Percentiles rank a stretch among this genome's conserved stretches.
Conservation (phyloP, 345 rosid species). For the Citropsis articulata region DNA sequence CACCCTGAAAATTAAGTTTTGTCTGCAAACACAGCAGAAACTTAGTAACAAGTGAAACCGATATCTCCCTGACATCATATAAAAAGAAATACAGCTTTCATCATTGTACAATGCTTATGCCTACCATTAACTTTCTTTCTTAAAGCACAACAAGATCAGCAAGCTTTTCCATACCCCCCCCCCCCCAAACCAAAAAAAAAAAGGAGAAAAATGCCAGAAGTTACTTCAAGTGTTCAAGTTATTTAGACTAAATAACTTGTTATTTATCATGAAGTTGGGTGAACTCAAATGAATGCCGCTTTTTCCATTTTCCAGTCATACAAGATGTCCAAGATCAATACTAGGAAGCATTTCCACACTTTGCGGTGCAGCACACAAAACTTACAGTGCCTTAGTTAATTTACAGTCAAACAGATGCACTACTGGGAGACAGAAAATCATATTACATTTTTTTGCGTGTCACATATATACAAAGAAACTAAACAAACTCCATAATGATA, state of each 20-base stretch:
- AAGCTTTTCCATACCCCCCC: neutral
- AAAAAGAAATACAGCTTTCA: neutral
- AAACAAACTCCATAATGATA: neutral
- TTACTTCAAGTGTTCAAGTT: too few species aligned
- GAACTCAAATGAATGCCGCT: neutral
- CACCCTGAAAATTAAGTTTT: conserved; percentile 82
- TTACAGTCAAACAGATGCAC: neutral
- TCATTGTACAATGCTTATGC: neutral
- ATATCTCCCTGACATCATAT: neutral
- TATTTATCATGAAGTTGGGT: neutral
- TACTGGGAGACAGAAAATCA: neutral
- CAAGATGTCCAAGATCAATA: neutral
- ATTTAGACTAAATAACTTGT: neutral
- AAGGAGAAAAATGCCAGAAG: too few species aligned
- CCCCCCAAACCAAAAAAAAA: too few species aligned
- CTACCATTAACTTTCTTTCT: neutral
- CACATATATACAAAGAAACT: neutral
- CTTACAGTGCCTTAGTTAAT: neutral
- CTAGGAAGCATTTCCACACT: neutral
- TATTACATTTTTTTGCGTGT: neutral
- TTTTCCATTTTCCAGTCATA: neutral
- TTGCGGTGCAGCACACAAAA: neutral
- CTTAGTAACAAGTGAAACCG: neutral
- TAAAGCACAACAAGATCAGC: neutral
- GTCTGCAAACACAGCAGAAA: conserved; percentile 48